Percentiles rank a stretch among this genome's conserved stretches.
Evolutionary conservation across 1,284 basidiomycete species (phyloP).

Genomic region (Microbotryomycetes sp.): DNA sequence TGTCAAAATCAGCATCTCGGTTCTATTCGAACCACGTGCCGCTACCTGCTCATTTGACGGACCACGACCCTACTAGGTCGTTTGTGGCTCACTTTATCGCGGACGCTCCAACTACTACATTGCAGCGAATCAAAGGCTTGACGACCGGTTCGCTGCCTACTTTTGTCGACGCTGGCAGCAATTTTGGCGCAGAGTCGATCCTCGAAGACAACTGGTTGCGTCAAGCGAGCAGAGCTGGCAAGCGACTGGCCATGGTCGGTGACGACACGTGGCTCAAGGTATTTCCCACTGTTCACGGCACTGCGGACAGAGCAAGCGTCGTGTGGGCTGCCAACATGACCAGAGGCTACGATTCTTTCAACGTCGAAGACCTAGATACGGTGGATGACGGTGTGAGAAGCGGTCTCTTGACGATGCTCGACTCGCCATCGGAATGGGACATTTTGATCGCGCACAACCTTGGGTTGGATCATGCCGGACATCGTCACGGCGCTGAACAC

Average conservation of each 20-base stretch:
- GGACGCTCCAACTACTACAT: constrained; percentile 91
- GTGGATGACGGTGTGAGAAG: constrained; percentile 84
- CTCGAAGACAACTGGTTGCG: constrained; percentile 71
- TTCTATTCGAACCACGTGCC: constrained; percentile 68
- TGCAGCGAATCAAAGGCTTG: constrained; percentile 90
- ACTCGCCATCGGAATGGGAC: constrained; percentile 56
- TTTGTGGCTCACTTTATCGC: constrained; percentile 82
- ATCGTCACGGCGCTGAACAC: constrained; percentile 84
- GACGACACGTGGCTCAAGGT: constrained; percentile 94
- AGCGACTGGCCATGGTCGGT: constrained; percentile 74
- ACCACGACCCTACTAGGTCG: constrained; percentile 57
- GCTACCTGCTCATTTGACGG: constrained; percentile 64
- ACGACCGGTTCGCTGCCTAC: constrained; percentile 95
- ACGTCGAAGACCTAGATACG: constrained; percentile 94
- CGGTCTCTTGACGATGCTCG: constrained; percentile 73
- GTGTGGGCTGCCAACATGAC: constrained; percentile 50
- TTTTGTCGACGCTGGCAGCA: constrained; percentile 86
- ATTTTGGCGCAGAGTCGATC: constrained; percentile 51
- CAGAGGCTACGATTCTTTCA: constrained; percentile 77
- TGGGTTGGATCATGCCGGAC: constrained; percentile 96
- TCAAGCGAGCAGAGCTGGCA: constrained; percentile 43
- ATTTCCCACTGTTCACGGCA: constrained; percentile 67
- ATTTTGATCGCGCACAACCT: constrained; percentile 88
- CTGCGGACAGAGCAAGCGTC: neutral
- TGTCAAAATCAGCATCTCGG: constrained; percentile 48